A percentile compares a stretch with the other conserved stretches of the same genome.
Conservation (phyloP, 164 flowering plant genomes). For the Stephania japonica region DNA sequence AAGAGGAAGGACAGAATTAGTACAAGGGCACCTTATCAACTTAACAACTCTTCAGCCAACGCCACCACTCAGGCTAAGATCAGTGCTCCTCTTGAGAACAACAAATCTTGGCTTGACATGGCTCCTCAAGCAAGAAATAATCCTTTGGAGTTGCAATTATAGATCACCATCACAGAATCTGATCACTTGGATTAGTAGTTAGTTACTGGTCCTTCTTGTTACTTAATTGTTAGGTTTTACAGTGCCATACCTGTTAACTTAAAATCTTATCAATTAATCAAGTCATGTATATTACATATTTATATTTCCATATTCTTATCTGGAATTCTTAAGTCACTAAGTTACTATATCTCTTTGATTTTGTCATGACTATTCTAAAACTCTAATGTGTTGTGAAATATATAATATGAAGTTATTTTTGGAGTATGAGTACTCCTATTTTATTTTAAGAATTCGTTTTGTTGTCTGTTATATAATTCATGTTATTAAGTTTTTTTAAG, state of each 20-base stretch:
- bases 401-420: no score
- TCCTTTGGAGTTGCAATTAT: slow-evolving; percentile 14
- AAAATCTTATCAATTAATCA: neutral
- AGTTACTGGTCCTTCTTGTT: neutral
- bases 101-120: slow-evolving; percentile 51
- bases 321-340: neutral
- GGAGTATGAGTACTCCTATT: no score
- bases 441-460: no score
- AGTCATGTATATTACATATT: neutral
- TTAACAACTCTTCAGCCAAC: slow-evolving; percentile 1
- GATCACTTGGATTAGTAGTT: neutral
- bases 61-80: slow-evolving; percentile 2
- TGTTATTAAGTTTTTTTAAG: no score
- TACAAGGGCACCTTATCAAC: slow-evolving; percentile 50
- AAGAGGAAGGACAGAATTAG: slow-evolving; percentile 77
- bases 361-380: neutral
- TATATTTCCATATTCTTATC: neutral
- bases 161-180: neutral
- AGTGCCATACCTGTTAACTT: neutral
- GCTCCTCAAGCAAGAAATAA: slow-evolving; percentile 26
- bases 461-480: no score
- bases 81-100: slow-evolving; percentile 25
- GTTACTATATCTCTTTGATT: neutral
- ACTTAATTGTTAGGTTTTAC: neutral
- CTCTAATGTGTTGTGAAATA: neutral